phyloP scores from a whole-genome alignment of 768 basidiomycete species.

The Phaffia australis region DNA sequence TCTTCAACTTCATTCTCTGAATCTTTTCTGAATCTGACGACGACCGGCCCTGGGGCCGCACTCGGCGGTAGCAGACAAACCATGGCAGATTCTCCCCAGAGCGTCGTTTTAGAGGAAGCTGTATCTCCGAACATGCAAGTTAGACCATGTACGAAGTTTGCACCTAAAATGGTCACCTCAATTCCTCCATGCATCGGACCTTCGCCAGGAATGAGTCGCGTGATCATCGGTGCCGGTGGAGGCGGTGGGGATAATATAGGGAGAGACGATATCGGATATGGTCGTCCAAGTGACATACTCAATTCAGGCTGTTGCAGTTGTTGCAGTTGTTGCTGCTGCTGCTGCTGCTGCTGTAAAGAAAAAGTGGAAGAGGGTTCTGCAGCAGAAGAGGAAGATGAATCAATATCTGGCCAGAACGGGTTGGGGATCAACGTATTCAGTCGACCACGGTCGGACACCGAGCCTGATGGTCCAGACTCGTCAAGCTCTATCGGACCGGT shows the following conservation, averaged over 20 bases:
- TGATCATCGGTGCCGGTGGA: constrained; percentile 51
- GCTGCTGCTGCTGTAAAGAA: constrained; percentile 13
- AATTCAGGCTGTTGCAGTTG: constrained; percentile 27
- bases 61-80: constrained; percentile 84
- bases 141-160: constrained; percentile 54
- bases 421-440: constrained; percentile 1
- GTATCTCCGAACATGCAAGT: constrained; percentile 80
- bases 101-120: constrained; percentile 60
- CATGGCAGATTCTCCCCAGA: constrained; percentile 86
- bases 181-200: constrained; percentile 87
- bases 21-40: constrained; percentile 71
- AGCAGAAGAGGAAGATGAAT: neutral
- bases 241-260: constrained; percentile 28
- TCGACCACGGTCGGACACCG: constrained; percentile 9
- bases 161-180: constrained; percentile 85
- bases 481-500: neutral
- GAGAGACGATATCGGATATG: constrained; percentile 5
- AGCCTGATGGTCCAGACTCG: constrained; percentile 5
- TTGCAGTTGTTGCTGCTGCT: constrained; percentile 31
- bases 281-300: neutral
- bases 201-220: constrained; percentile 68
- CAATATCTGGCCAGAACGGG: neutral
- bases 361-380: neutral
- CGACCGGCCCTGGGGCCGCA: constrained; percentile 67
- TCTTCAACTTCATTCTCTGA: constrained; percentile 35